These are phyloP conservation scores for Bruguiera hainesii DNA, from an alignment of 441 rosid genomes.

Conservation along the genomic window DNA sequence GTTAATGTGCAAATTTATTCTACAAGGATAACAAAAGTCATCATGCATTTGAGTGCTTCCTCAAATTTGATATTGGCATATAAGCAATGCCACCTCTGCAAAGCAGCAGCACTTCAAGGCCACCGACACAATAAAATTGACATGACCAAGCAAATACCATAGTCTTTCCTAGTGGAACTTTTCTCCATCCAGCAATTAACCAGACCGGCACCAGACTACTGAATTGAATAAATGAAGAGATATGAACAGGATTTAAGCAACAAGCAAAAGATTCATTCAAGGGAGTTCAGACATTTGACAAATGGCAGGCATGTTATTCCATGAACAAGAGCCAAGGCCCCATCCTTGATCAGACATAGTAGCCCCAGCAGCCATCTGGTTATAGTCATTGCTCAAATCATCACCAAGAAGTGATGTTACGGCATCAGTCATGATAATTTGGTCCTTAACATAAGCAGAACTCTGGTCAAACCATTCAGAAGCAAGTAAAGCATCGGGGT, in stretches of 20 bases:
- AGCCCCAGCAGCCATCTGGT: conserved; percentile 47
- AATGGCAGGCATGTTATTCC: conserved; percentile 88
- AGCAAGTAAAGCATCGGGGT: conserved; percentile 65
- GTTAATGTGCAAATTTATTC: conserved; percentile 28
- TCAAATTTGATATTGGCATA: conserved; percentile 21
- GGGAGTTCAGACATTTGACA: conserved; percentile 76
- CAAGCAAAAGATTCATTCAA: conserved; percentile 31
- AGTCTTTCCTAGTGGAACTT: conserved; percentile 22
- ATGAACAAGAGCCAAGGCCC: conserved; percentile 62
- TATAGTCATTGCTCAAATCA: conserved; percentile 57
- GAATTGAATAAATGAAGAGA: conserved; percentile 19
- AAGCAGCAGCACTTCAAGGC: conserved; percentile 19
- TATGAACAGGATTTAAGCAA: conserved; percentile 24
- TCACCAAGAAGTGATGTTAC: conserved; percentile 70
- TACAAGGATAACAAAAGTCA: conserved; percentile 23
- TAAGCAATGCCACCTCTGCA: conserved; percentile 19
- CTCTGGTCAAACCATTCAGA: conserved; percentile 76
- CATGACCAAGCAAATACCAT: conserved; percentile 18
- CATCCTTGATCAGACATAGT: conserved; percentile 52
- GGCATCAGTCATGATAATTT: conserved; percentile 52
- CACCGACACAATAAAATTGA: conserved; percentile 29
- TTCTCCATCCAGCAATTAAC: conserved; percentile 19
- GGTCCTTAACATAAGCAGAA: conserved; percentile 50
- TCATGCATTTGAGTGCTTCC: conserved; percentile 20
- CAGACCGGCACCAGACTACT: conserved; percentile 16